Percentiles rank a stretch among this genome's conserved stretches.
These are phyloP conservation scores for Backusella liffmaniae DNA, from an alignment of 192 early-diverging fungal species.

Conservation along the genomic window DNA sequence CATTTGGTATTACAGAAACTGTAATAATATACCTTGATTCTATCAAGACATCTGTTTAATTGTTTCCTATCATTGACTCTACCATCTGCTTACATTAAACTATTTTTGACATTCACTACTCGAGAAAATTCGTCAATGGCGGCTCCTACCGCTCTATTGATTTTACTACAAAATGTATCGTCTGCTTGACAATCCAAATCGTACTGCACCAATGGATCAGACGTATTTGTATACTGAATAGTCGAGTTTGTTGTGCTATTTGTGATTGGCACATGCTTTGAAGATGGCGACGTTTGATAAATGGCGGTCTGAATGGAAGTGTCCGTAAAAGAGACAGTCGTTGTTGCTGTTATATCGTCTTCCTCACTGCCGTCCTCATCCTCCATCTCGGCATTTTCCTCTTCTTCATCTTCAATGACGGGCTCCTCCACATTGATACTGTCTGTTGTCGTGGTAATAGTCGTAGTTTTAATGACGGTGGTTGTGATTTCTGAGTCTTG, in stretches of 20 bases:
- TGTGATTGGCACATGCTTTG: background rate
- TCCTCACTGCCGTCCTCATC: background rate
- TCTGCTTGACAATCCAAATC: constrained; percentile 22
- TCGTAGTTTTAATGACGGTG: background rate
- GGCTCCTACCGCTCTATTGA: constrained; percentile 12
- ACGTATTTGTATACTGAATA: constrained; percentile 22
- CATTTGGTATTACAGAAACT: constrained; percentile 1
- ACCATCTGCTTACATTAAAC: constrained; percentile 20
- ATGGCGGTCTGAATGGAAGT: background rate
- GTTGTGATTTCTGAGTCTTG: background rate
- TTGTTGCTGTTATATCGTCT: background rate
- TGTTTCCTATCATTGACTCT: background rate
- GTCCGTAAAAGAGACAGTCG: background rate
- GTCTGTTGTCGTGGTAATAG: background rate
- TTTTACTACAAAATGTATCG: constrained; percentile 29
- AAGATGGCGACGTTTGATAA: background rate
- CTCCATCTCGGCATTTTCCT: background rate
- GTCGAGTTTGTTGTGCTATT: constrained; percentile 8
- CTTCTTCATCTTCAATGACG: background rate
- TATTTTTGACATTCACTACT: constrained; percentile 26
- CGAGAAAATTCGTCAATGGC: constrained; percentile 27
- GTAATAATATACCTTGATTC: background rate
- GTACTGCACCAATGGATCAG: constrained; percentile 10
- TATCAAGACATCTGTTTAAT: background rate
- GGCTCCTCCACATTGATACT: background rate